Evolutionary conservation across 495 filamentous ascomycete genomes (phyloP).

Genomic region (Penicillium longicatenatum): DNA sequence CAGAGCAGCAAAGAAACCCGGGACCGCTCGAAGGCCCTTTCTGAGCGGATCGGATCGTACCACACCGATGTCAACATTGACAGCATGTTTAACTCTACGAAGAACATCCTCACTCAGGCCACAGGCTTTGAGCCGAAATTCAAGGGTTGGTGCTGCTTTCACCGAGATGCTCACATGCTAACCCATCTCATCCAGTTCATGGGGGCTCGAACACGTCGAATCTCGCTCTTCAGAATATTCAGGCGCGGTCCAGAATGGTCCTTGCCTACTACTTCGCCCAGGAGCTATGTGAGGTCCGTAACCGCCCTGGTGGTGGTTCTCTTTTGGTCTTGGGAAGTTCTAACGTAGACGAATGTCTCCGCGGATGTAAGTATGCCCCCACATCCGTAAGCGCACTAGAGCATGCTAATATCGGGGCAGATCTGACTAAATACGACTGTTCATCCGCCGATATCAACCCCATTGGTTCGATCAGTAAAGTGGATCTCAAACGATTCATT

Average conservation of each 20-base stretch:
- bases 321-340: constrained; percentile 15
- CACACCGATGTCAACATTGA: constrained; percentile 18
- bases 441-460: constrained; percentile 17
- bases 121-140: constrained; percentile 15
- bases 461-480: constrained; percentile 16
- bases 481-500: constrained; percentile 15
- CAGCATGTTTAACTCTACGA: constrained; percentile 12
- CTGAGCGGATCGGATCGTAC: constrained; percentile 12
- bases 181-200: constrained; percentile 4
- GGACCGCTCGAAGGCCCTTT: constrained; percentile 6
- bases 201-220: constrained; percentile 11
- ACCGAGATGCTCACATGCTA: background rate
- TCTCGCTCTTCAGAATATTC: constrained; percentile 15
- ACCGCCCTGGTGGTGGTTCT: constrained; percentile 8
- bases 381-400: background rate
- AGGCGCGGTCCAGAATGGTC: constrained; percentile 15
- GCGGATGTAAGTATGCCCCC: constrained; percentile 14
- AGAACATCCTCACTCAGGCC: constrained; percentile 14
- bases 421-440: constrained; percentile 17
- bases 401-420: background rate
- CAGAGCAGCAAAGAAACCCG: constrained; percentile 17
- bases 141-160: constrained; percentile 9
- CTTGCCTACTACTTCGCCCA: constrained; percentile 16
- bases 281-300: constrained; percentile 13
- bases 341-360: constrained; percentile 15